Evolutionary conservation across 2,329 filamentous ascomycete genomes (phyloP).

Genomic region (Xylaria sp.): DNA sequence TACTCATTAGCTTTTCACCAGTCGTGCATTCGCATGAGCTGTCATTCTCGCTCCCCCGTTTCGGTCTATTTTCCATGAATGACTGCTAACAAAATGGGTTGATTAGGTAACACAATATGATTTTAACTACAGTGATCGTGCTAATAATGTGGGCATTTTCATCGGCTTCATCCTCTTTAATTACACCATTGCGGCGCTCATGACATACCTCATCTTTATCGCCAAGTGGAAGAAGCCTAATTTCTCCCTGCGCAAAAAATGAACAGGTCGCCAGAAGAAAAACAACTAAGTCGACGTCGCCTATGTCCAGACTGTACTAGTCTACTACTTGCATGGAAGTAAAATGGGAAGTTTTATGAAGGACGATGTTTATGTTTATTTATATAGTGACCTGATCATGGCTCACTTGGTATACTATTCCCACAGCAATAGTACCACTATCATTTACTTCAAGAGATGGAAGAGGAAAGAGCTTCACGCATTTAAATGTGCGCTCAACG

Average conservation of each 20-base stretch:
- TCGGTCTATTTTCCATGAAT: background rate
- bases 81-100: background rate
- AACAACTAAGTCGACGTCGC: background rate
- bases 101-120: slow-evolving; percentile 10
- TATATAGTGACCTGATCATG: background rate
- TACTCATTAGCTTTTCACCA: background rate
- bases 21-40: background rate
- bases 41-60: background rate
- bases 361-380: background rate
- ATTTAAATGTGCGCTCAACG: background rate
- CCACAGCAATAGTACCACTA: background rate
- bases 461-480: background rate
- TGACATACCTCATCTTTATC: slow-evolving; percentile 14
- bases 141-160: slow-evolving; percentile 33
- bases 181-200: background rate
- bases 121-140: slow-evolving; percentile 6
- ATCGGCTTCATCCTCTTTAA: slow-evolving; percentile 24
- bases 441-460: background rate
- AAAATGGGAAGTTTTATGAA: background rate
- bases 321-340: background rate
- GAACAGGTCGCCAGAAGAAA: background rate
- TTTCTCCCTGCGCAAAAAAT: background rate
- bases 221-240: background rate
- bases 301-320: background rate
- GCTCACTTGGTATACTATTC: background rate